phyloP scores from a whole-genome alignment of 2,329 filamentous ascomycete species.

The Clonostachys sp. region DNA sequence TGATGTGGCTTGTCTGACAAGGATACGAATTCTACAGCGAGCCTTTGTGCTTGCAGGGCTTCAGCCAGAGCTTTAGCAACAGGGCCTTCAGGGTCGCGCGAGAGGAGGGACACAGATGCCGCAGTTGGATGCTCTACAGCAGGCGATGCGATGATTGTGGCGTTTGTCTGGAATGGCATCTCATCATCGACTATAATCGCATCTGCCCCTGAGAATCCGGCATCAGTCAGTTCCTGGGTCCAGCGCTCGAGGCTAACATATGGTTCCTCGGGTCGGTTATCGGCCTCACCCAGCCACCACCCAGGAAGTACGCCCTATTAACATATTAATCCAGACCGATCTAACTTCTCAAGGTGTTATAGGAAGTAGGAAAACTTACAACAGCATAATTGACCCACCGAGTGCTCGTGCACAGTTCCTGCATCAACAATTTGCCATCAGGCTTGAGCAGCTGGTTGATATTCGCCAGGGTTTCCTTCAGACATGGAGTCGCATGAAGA shows the following conservation, averaged over 20 bases:
- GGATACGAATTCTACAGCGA: no score
- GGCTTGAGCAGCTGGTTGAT: slow-evolving; percentile 12
- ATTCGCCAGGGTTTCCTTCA: slow-evolving; percentile 13
- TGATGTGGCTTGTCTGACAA: no score
- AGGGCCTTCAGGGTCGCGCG: no score
- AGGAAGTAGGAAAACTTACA: no score
- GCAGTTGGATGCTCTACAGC: no score
- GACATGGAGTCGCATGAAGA: slow-evolving; percentile 16
- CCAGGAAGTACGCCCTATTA: slow-evolving; percentile 2
- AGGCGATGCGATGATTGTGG: no score
- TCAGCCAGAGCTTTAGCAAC: no score
- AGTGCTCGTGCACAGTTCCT: neutral
- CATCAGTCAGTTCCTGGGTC: slow-evolving; percentile 14
- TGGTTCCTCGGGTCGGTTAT: slow-evolving; percentile 15
- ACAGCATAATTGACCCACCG: neutral
- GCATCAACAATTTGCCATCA: slow-evolving; percentile 11
- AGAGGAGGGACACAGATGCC: no score
- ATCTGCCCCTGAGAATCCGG: slow-evolving; percentile 12
- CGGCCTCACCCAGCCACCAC: slow-evolving; percentile 26
- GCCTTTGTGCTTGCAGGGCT: no score
- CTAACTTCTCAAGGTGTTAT: no score
- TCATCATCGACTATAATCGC: neutral
- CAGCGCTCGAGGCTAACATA: slow-evolving; percentile 14
- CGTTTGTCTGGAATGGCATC: neutral
- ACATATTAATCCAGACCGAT: no score